phyloP scores from a whole-genome alignment of 306 rosid genomes.

The Quercus berberidifolia region DNA sequence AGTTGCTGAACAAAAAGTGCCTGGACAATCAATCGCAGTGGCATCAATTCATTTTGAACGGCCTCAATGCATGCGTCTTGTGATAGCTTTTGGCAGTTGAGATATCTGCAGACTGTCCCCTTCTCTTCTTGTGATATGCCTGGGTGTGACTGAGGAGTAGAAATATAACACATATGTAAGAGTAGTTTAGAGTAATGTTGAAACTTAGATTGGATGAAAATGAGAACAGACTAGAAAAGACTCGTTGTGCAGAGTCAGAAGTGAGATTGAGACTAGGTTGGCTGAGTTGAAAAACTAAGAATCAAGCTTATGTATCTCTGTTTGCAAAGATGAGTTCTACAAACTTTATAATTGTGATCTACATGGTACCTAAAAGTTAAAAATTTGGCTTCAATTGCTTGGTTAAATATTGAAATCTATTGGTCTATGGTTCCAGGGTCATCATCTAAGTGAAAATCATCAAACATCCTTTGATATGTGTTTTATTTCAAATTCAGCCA shows the following conservation, averaged over 20 bases:
- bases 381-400: background rate
- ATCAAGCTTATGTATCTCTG: background rate
- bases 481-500: background rate
- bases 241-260: background rate
- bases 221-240: background rate
- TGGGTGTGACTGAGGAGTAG: conserved; percentile 46
- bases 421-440: background rate
- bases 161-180: conserved; percentile 3
- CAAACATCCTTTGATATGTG: background rate
- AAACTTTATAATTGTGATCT: background rate
- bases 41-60: conserved; percentile 92
- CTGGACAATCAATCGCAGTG: conserved; percentile 79
- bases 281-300: background rate
- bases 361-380: background rate
- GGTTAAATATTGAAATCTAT: background rate
- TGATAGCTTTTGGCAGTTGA: conserved; percentile 71
- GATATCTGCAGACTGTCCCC: conserved; percentile 70
- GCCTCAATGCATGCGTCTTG: conserved; percentile 83
- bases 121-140: conserved; percentile 68
- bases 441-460: background rate
- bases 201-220: background rate
- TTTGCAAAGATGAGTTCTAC: background rate
- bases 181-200: background rate
- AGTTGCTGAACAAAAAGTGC: conserved; percentile 82
- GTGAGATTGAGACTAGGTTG: background rate